These are phyloP conservation scores for Cyphellophora europaea DNA, from an alignment of 2,329 filamentous ascomycete species.

Conservation along the genomic window DNA sequence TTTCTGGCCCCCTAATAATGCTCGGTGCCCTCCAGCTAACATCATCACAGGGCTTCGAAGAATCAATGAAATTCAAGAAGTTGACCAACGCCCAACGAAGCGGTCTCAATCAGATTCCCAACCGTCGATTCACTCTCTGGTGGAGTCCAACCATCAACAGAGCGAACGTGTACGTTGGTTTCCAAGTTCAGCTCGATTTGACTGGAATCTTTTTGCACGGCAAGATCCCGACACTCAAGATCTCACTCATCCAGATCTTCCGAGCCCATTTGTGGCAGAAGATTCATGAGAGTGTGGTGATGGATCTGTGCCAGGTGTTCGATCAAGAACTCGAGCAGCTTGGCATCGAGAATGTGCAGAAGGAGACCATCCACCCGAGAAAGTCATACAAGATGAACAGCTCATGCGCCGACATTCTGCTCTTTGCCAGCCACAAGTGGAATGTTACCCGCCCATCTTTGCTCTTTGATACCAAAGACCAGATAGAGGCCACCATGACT, in stretches of 20 bases:
- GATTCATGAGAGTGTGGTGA: constrained; percentile 96
- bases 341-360: constrained; percentile 94
- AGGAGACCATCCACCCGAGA: constrained; percentile 96
- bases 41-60: constrained; percentile 37
- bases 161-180: constrained; percentile 97
- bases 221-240: constrained; percentile 96
- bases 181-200: constrained; percentile 95
- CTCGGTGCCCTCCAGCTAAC: neutral
- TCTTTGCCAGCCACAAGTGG: constrained; percentile 98
- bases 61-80: constrained; percentile 95
- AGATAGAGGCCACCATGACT: constrained; percentile 84
- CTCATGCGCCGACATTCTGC: constrained; percentile 90
- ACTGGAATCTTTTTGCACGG: constrained; percentile 98
- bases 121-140: constrained; percentile 96
- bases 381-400: constrained; percentile 99
- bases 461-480: constrained; percentile 91
- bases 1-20: too few species aligned
- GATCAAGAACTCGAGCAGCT: constrained; percentile 94
- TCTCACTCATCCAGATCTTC: constrained; percentile 98
- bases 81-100: constrained; percentile 93
- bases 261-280: constrained; percentile 99
- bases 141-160: constrained; percentile 73
- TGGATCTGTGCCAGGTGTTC: constrained; percentile 98
- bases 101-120: constrained; percentile 96
- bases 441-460: constrained; percentile 90